These are phyloP conservation scores for Ilex aquifolium DNA, from an alignment of 257 asterid species.

Conservation along the genomic window DNA sequence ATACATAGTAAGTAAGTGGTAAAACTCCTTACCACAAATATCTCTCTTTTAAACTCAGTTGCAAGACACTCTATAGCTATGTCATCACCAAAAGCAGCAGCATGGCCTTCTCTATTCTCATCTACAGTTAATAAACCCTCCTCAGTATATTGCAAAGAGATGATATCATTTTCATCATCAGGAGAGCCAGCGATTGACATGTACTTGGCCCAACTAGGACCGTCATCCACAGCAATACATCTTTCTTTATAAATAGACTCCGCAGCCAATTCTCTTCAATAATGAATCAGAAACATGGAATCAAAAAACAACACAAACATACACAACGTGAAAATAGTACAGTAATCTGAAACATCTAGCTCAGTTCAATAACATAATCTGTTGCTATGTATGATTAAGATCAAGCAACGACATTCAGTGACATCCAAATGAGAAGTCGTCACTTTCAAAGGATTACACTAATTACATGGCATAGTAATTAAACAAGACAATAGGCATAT, in stretches of 20 bases:
- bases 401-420: too few relatives aligned
- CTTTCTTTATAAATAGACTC: slow-evolving; percentile 92
- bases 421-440: too few relatives aligned
- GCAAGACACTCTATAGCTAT: slow-evolving; percentile 97
- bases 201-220: slow-evolving; percentile 93
- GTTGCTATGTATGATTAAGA: too few relatives aligned
- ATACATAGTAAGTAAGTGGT: too few relatives aligned
- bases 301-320: slow-evolving; percentile 18
- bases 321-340: neutral
- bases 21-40: slow-evolving; percentile 67
- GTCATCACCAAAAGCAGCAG: slow-evolving; percentile 97
- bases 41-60: slow-evolving; percentile 84
- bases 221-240: slow-evolving; percentile 74
- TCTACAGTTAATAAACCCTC: slow-evolving; percentile 83
- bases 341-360: too few relatives aligned
- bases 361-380: too few relatives aligned
- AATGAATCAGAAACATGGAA: slow-evolving; percentile 25
- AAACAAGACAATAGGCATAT: too few relatives aligned
- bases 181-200: slow-evolving; percentile 83
- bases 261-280: slow-evolving; percentile 80
- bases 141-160: slow-evolving; percentile 84
- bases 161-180: slow-evolving; percentile 85
- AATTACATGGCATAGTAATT: too few relatives aligned
- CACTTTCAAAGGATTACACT: too few relatives aligned
- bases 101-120: slow-evolving; percentile 78